Percentiles rank a stretch among this genome's conserved stretches.
Conservation (phyloP, 257 asterid genomes). For the Solanum virginianum region DNA sequence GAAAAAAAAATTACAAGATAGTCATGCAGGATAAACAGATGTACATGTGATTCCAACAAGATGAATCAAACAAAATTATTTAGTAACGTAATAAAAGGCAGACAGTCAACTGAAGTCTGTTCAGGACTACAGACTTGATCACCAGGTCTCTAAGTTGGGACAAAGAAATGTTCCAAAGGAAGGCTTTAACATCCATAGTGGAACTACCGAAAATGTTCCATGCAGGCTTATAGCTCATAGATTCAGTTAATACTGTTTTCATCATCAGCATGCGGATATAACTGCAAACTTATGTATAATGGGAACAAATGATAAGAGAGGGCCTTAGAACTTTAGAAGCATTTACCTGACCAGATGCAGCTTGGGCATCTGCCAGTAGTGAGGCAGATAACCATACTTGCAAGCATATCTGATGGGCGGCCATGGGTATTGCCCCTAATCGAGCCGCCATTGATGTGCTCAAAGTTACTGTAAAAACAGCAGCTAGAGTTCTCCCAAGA, state of each 20-base stretch:
- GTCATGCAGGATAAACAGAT: not conserved
- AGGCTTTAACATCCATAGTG: not conserved
- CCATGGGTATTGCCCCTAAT: constrained; percentile 36
- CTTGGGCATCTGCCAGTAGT: constrained; percentile 33
- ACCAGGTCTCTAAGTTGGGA: not conserved
- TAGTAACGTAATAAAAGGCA: not conserved
- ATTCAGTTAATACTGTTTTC: not conserved
- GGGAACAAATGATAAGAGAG: not conserved
- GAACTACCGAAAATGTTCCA: not conserved
- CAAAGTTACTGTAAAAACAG: constrained; percentile 28
- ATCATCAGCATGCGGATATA: not conserved
- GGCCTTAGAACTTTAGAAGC: not conserved
- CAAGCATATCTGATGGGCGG: constrained; percentile 42
- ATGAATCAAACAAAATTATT: not conserved
- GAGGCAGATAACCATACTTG: constrained; percentile 43
- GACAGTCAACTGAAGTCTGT: not conserved
- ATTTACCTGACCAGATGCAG: constrained; percentile 29
- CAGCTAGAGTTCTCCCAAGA: constrained; percentile 39
- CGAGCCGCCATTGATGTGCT: constrained; percentile 44
- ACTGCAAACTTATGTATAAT: not conserved
- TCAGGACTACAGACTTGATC: not conserved
- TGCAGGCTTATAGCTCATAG: not conserved
- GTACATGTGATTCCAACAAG: not conserved
- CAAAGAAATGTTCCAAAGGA: not conserved
- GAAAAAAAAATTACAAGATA: not conserved